Conservation (phyloP, 2,329 filamentous ascomycete species). For the Pseudogymnoascus sp. region DNA sequence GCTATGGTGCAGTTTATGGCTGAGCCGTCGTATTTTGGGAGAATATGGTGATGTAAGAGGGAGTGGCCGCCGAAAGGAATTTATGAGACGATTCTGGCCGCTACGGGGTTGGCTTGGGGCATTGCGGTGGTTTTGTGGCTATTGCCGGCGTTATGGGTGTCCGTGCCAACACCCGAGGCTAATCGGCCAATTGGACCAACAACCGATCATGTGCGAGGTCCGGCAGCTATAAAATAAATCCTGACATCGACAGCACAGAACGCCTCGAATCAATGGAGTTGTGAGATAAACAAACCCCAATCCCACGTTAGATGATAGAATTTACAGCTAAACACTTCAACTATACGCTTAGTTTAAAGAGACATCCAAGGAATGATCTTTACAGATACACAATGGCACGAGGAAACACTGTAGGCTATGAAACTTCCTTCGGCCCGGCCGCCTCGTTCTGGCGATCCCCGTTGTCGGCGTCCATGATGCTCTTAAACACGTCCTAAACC, state of each 20-base stretch:
- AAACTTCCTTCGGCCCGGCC: background rate
- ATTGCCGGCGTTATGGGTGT: background rate
- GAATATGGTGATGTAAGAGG: conserved; percentile 1
- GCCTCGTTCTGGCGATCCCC: background rate
- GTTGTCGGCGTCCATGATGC: background rate
- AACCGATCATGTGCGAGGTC: background rate
- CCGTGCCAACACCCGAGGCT: conserved; percentile 6
- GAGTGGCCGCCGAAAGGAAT: background rate
- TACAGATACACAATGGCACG: background rate
- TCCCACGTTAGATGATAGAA: no score
- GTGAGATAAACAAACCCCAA: background rate
- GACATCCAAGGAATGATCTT: background rate
- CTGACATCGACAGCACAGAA: background rate
- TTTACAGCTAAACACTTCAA: background rate
- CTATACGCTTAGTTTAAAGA: no score
- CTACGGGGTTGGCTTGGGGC: conserved; percentile 1
- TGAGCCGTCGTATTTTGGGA: background rate
- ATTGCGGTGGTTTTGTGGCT: background rate
- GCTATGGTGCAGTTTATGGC: background rate
- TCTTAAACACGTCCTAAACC: background rate
- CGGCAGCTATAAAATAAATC: background rate
- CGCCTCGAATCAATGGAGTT: background rate
- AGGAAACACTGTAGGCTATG: background rate
- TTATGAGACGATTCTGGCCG: conserved; percentile 7
- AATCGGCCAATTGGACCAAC: background rate